Evolutionary conservation across 2,329 filamentous ascomycete genomes (phyloP), one percentile per base, ranked within the genome.

Genomic region (Scopulariopsis brevicaulis): DNA sequence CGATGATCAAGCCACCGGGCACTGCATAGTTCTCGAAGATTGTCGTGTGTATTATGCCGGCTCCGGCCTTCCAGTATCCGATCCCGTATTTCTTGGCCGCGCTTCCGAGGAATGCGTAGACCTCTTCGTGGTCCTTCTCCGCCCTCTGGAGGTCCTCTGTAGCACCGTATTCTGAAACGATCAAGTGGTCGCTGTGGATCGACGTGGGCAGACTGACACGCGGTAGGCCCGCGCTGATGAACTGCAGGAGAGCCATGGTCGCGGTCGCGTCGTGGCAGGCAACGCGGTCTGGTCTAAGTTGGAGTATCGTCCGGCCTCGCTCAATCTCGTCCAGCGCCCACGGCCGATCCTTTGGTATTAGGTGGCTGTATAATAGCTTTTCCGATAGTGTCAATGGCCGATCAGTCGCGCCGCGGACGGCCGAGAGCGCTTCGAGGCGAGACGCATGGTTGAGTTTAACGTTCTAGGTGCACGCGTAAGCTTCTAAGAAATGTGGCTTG

Each of bases 51-150:
- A 99, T 99, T 73, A 97, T 99, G 82, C 94, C 94, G 72, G 93
- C 96, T 67, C 94, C 94, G 64, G 94, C 94, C 75, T 84, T 90
- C 94, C 94, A 99, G 87, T 97, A 97, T 80, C 94, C 94, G 74
- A 97, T 97, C 83, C 96, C 93, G 83, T 97, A 99, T 82, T 97
- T 99, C 70, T 91, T 92, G 74, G 92, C 97, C 64, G 93, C 89
- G 63, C 86, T 85, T 62, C 91, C 83, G 70, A 99, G 79, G 83
- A 99, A 99, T 77, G 97, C 89, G 78, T 97, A 99, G 66, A 99
- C 94, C 77, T 97, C 93, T 83, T 95, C 96, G 86, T 97, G 97
- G 79, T 96, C 96, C 66, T 85, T 83, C 69, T 92, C 80, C 67
- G 94, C 94, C 69, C 93, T 85, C 62, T 83, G 87, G 74, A 97